A percentile compares a stretch with the other conserved stretches of the same genome.
These are phyloP conservation scores for Cicer bijugum DNA, from an alignment of 306 rosid species.

Conservation along the genomic window DNA sequence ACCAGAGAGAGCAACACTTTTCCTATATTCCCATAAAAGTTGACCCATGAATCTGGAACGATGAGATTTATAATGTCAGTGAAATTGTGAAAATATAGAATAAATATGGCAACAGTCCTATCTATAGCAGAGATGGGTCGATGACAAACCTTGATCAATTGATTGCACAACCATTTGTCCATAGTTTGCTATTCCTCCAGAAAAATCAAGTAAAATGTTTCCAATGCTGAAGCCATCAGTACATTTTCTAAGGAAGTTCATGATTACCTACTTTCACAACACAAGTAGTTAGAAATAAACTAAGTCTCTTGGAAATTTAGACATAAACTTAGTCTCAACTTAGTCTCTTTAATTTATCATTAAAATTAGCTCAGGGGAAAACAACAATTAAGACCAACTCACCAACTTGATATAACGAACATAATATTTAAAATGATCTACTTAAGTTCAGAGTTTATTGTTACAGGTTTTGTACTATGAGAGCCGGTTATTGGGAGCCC, in stretches of 20 bases:
- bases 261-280: slow-evolving; percentile 47
- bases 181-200: slow-evolving; percentile 78
- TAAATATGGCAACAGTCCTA: slow-evolving; percentile 16
- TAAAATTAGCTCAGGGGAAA: background rate
- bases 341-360: background rate
- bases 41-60: slow-evolving; percentile 89
- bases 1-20: slow-evolving; percentile 90
- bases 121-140: slow-evolving; percentile 26
- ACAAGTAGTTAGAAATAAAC: slow-evolving; percentile 35
- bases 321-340: background rate
- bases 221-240: slow-evolving; percentile 93
- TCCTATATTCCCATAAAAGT: slow-evolving; percentile 88
- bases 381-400: background rate
- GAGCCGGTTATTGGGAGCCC: too few species aligned
- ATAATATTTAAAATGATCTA: background rate
- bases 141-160: slow-evolving; percentile 75
- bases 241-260: slow-evolving; percentile 65
- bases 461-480: background rate
- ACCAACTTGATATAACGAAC: slow-evolving; percentile 5
- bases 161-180: slow-evolving; percentile 84
- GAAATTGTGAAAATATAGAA: slow-evolving; percentile 31
- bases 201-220: slow-evolving; percentile 77
- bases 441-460: slow-evolving; percentile 1
- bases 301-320: slow-evolving; percentile 4
- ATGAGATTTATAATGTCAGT: slow-evolving; percentile 36